These are phyloP conservation scores for Kodamaea alishanica DNA, from an alignment of 1,139 yeast species.

Conservation along the genomic window DNA sequence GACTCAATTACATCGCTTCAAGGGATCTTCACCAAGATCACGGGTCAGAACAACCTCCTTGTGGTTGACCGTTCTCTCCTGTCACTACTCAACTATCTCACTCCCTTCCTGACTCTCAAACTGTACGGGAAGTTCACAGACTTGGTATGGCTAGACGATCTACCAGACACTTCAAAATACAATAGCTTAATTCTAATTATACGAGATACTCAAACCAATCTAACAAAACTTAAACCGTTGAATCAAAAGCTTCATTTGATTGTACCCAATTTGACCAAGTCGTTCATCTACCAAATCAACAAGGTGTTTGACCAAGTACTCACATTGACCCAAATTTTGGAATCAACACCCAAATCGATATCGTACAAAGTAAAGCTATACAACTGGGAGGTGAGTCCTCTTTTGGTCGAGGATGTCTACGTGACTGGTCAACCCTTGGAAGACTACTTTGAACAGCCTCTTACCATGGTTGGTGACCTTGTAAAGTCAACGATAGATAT, in stretches of 20 bases:
- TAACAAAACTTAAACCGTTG: constrained; percentile 5
- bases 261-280: constrained; percentile 29
- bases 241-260: constrained; percentile 23
- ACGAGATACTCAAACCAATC: constrained; percentile 18
- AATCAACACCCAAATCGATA: constrained; percentile 14
- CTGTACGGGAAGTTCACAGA: constrained; percentile 55
- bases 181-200: constrained; percentile 39
- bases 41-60: constrained; percentile 39
- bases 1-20: constrained; percentile 14
- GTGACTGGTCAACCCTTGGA: constrained; percentile 19
- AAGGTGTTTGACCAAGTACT: constrained; percentile 17
- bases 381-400: constrained; percentile 34
- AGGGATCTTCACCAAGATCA: constrained; percentile 24
- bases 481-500: constrained; percentile 25
- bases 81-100: constrained; percentile 53
- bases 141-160: constrained; percentile 51
- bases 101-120: constrained; percentile 57
- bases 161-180: constrained; percentile 14
- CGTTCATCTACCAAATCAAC: constrained; percentile 29
- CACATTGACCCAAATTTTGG: constrained; percentile 16
- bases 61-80: constrained; percentile 57
- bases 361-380: constrained; percentile 23
- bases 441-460: constrained; percentile 35
- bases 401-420: constrained; percentile 26
- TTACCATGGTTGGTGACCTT: constrained; percentile 29